Base-by-base conservation (phyloP, 108 stramenopile species). In the Skeletonema potamos region DNA sequence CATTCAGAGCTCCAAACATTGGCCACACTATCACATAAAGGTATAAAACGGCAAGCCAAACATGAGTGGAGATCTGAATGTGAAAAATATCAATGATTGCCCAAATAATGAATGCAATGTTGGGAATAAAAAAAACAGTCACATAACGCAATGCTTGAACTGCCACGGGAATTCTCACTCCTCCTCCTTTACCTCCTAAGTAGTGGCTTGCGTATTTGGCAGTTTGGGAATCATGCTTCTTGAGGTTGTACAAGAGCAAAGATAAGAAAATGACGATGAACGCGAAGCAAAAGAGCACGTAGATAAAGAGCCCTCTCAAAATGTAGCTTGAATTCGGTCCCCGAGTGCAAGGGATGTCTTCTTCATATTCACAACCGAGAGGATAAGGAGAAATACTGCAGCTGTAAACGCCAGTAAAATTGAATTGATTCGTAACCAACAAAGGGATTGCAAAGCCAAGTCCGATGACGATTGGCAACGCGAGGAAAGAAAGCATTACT, bases 381-480 rank as follows among this genome's bases (percentile, higher is more conserved):
- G 64, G 64, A 66, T 66, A 20, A 22, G 41, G 3, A 13, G 29
- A 44, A 0, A 64, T 48, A 4, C 4, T 20, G 48, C 64, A 64
- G 27, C 12, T 48, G 39, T 46, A 64, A 27, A 22, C 22, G 12
- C 64, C 64, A 20, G 22, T 15, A 66, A 33, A 46, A n/a, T 66
- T 66, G 22, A 33, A 66, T 48, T 51, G 44, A 7, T 27, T 27
- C 27, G 51, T 8, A 15, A 22, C 30, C 18, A 66, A 17, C 6
- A 30, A 30, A 34, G 64, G 51, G 26, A 54, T 22, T 5, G 48
- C 28, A 2, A 48, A n/a, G 11, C 64, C 51, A 15, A 66, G 28
- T 2, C 46, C 24, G 1, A 66, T 66, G 22, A 66, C 54, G 48
- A 66, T 54, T 32, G 64, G 64, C n/a, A 30, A 28, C 9, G 15